Evolutionary conservation across 2,329 filamentous ascomycete species (phyloP).

Genomic region (Colletotrichum abscissum): DNA sequence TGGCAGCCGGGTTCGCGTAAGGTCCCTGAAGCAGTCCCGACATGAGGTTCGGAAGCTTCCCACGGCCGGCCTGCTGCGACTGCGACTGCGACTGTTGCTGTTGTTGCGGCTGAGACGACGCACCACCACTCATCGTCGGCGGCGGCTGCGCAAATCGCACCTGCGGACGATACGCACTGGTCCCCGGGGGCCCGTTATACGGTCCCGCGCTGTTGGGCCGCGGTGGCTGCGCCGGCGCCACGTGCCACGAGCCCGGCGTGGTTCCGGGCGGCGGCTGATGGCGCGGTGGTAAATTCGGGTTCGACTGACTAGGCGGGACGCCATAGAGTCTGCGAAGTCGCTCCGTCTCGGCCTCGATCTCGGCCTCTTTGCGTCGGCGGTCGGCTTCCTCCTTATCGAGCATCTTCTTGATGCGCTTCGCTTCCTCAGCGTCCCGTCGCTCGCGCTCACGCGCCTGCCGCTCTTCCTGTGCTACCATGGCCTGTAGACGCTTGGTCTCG

Average conservation of each 20-base stretch:
- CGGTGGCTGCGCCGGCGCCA: conserved; percentile 35
- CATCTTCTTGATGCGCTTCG: conserved; percentile 72
- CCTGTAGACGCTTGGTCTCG: conserved; percentile 80
- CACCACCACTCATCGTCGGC: not conserved
- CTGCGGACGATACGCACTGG: conserved; percentile 38
- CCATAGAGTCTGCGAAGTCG: conserved; percentile 78
- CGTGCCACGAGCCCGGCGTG: conserved; percentile 12
- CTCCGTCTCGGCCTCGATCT: conserved; percentile 85
- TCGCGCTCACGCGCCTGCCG: conserved; percentile 66
- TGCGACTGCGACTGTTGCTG: conserved; percentile 38
- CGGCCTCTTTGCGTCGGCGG: conserved; percentile 63
- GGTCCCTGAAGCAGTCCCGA: conserved; percentile 44
- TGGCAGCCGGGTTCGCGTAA: conserved; percentile 54
- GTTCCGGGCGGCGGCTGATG: conserved; percentile 11
- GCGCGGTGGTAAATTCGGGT: conserved; percentile 47
- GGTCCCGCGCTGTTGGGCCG: conserved; percentile 29
- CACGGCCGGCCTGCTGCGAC: conserved; percentile 37
- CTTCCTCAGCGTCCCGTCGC: conserved; percentile 57
- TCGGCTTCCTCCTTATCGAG: conserved; percentile 75
- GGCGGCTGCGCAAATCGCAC: conserved; percentile 38
- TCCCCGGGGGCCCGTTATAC: conserved; percentile 20
- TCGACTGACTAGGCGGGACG: conserved; percentile 49
- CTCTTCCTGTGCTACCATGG: conserved; percentile 61
- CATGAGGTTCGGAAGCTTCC: conserved; percentile 41
- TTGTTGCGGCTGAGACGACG: conserved; percentile 17